Base-by-base conservation (phyloP, 2,329 filamentous ascomycete genomes). In the Colletotrichum karsti region DNA sequence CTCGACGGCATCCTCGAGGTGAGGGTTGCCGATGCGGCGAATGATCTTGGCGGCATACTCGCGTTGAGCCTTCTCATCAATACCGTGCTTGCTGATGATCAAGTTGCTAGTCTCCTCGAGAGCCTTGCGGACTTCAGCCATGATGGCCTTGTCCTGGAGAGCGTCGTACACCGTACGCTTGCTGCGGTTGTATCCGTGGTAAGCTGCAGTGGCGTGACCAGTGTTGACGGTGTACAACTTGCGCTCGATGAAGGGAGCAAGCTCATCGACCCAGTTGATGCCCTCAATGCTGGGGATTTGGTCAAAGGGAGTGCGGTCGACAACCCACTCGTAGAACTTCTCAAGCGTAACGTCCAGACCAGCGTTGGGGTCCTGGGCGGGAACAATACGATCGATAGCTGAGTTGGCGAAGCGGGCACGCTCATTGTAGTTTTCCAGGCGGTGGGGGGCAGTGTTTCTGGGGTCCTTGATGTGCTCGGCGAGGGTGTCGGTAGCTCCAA, bases 171-270 rank as follows among this genome's bases (percentile, higher is more conserved):
- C 94, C 69, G 92, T 97, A 77, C 89, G 87, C 87, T 97, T 95
- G 77, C 93, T 91, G 72, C 91, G 88, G 83, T 94, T 88, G 87
- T 97, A 93, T 62, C 95, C 95, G 81, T 96, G 95, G 88, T 98
- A 98, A 68, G 96, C 95, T 20, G 95, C 95, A 7, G 95, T 97
- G 68, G 96, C 96, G 79, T 99, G 96, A 63, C 94, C 93, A 22
- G 96, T 99, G 89, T 99, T 99, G 88, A 99, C 95, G 22, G 96
- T 99, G 87, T 95, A 99, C 72, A 99, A 91, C 89, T 99, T 99
- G 81, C 96, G 95, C 90, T 99, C 96, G 76, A 99, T 98, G 85
- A 95, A 99, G 65, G 96, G 96, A 77, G 91, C 88, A 30, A 99
- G 90, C 83, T 98, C 88, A 72, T 94, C 90, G 67, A 98, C 96